phyloP scores from a whole-genome alignment of 129 eudicot genomes.

The Helianthus annuus region HanXRQr2.0-SUNRISE NC_035448.2:127652813-127653312 shows the following conservation, averaged over 20 bases:
- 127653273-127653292: conserved; percentile 58
- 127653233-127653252: conserved; percentile 58
- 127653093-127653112: conserved; percentile 50
- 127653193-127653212: conserved; percentile 52
- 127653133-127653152: background rate
- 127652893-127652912: too few species aligned
- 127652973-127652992: conserved; percentile 4
- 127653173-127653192: conserved; percentile 54
- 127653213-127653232: conserved; percentile 51
- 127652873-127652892: too few species aligned
- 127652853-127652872: too few species aligned
- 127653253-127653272: conserved; percentile 54
- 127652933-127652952: too few species aligned
- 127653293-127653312: background rate
- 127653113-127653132: conserved; percentile 24
- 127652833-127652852: too few species aligned
- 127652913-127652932: too few species aligned
- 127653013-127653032: conserved; percentile 61
- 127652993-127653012: conserved; percentile 70
- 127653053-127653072: background rate
- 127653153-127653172: conserved; percentile 58
- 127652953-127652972: conserved; percentile 65
- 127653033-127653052: conserved; percentile 52
- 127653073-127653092: conserved; percentile 58
- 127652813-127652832: too few species aligned